A percentile compares a stretch with the other conserved stretches of the same genome.
phyloP scores from a whole-genome alignment of 1,284 basidiomycete genomes.

The Naganishia albida region DNA sequence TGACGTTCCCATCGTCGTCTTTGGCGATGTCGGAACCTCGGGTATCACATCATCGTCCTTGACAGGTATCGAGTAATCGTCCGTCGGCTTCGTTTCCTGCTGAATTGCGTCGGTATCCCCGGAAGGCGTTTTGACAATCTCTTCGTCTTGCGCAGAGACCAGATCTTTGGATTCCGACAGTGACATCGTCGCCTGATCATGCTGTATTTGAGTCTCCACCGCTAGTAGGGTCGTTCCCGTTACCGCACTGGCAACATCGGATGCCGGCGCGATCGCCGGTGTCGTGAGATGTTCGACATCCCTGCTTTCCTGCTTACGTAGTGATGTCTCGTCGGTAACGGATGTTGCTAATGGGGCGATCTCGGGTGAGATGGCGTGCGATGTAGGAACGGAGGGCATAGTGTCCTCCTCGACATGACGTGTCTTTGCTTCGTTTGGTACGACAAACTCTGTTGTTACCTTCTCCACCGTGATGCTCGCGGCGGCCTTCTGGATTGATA shows the following conservation, averaged over 20 bases:
- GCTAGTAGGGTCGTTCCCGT: neutral
- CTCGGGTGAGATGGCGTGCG: no score
- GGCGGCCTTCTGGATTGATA: no score
- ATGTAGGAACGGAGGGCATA: no score
- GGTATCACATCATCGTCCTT: conserved; percentile 8
- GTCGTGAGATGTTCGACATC: neutral
- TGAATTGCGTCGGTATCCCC: neutral
- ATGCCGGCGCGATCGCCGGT: neutral
- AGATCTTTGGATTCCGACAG: neutral
- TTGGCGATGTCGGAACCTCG: conserved; percentile 1
- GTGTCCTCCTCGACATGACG: no score
- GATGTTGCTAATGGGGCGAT: no score
- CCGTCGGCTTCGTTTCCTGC: neutral
- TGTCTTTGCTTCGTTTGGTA: no score
- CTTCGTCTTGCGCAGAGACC: neutral
- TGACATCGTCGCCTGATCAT: neutral
- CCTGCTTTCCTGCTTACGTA: no score
- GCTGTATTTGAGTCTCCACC: neutral
- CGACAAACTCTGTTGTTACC: no score
- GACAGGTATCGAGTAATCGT: conserved; percentile 19
- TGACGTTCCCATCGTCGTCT: neutral
- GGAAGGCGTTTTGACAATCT: neutral
- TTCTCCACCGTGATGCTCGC: no score
- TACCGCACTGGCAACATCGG: neutral
- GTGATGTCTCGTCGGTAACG: no score